Evolutionary conservation across 495 filamentous ascomycete genomes (phyloP).

Genomic region (Talaromyces liani): DNA sequence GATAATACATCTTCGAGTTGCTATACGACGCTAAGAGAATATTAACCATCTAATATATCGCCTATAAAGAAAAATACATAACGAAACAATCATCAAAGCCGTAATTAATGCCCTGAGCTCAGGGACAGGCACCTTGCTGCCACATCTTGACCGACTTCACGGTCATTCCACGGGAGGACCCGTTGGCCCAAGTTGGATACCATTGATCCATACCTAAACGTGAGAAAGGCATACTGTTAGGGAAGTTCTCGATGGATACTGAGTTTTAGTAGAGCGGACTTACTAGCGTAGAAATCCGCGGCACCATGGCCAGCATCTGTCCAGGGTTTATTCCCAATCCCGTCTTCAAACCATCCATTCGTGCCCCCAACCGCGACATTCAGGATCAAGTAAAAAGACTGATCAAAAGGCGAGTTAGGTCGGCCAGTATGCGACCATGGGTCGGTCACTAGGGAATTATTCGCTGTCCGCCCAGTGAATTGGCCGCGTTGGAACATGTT

Average conservation of each 20-base stretch:
- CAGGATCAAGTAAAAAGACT: constrained; percentile 73
- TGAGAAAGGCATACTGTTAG: neutral
- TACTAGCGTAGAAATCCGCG: constrained; percentile 52
- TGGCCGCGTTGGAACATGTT: constrained; percentile 66
- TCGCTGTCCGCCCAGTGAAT: constrained; percentile 60
- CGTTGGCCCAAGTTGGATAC: constrained; percentile 64
- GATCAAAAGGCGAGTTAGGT: constrained; percentile 68
- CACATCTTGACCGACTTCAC: constrained; percentile 71
- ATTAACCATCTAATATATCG: neutral
- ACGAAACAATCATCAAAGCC: neutral
- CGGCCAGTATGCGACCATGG: constrained; percentile 54
- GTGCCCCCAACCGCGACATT: constrained; percentile 78
- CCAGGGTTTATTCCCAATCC: constrained; percentile 68
- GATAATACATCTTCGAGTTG: neutral
- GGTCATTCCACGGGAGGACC: constrained; percentile 53
- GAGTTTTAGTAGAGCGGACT: constrained; percentile 44
- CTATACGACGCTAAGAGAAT: neutral
- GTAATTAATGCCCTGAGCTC: neutral
- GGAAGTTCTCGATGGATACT: neutral
- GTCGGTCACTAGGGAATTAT: constrained; percentile 61
- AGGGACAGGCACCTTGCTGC: constrained; percentile 48
- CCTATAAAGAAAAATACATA: neutral
- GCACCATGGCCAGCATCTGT: constrained; percentile 58
- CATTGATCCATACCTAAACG: constrained; percentile 40
- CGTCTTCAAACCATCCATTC: constrained; percentile 80